Conservation (phyloP, 108 stramenopile species). For the Nannochloropsis salina region DNA sequence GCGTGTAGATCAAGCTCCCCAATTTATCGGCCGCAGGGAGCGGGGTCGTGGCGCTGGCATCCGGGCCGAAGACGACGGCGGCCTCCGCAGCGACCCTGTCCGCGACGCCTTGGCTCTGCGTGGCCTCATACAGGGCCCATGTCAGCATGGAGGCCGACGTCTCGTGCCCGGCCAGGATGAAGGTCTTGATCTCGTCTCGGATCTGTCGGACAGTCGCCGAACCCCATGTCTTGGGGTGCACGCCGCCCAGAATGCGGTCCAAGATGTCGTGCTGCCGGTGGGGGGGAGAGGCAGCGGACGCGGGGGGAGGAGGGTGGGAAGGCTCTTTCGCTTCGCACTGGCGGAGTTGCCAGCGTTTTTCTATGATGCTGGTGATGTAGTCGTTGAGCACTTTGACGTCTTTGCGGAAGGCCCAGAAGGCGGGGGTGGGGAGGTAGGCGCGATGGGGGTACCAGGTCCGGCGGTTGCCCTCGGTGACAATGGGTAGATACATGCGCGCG, state of each 20-base stretch:
- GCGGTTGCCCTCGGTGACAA: slow-evolving; percentile 55
- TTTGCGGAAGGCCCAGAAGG: slow-evolving; percentile 47
- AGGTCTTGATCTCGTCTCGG: slow-evolving; percentile 57
- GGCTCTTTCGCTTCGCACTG: slow-evolving; percentile 24
- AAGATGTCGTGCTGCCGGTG: slow-evolving; percentile 24
- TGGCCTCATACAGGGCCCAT: slow-evolving; percentile 54
- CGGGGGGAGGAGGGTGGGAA: neutral
- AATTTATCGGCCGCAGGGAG: slow-evolving; percentile 41
- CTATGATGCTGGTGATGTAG: slow-evolving; percentile 48
- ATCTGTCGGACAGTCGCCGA: slow-evolving; percentile 27
- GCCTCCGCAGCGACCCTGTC: slow-evolving; percentile 41
- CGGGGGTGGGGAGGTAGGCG: slow-evolving; percentile 31
- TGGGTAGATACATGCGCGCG: slow-evolving; percentile 56
- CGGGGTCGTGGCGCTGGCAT: slow-evolving; percentile 14
- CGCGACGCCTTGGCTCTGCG: slow-evolving; percentile 30
- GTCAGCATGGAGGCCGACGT: slow-evolving; percentile 58
- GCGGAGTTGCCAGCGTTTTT: slow-evolving; percentile 41
- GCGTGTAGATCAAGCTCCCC: slow-evolving; percentile 38
- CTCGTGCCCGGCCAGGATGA: slow-evolving; percentile 58
- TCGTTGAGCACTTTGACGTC: slow-evolving; percentile 50
- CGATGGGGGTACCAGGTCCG: slow-evolving; percentile 37
- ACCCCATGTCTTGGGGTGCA: neutral
- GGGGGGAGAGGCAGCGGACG: neutral
- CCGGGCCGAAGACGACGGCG: slow-evolving; percentile 33
- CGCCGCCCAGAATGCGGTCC: slow-evolving; percentile 28